Evolutionary conservation across 805 yeast species (phyloP).

Genomic region (Danielia oregonensis): DNA sequence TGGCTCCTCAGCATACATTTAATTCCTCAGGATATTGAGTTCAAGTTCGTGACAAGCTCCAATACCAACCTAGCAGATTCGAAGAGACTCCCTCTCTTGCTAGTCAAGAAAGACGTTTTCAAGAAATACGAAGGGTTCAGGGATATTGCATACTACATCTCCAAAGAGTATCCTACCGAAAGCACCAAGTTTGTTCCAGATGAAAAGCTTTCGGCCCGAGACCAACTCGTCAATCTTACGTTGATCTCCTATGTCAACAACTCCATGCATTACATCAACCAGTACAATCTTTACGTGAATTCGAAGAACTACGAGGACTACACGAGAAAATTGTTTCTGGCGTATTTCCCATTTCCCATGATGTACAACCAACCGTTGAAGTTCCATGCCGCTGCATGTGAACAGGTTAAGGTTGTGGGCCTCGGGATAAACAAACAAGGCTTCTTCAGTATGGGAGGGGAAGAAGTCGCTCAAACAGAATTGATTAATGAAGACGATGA

Average conservation of each 20-base stretch:
- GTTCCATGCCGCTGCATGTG: constrained; percentile 36
- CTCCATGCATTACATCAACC: constrained; percentile 45
- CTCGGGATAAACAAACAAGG: constrained; percentile 24
- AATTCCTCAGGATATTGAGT: constrained; percentile 12
- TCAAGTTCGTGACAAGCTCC: constrained; percentile 48
- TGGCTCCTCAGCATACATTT: constrained; percentile 36
- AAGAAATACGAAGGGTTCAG: constrained; percentile 37
- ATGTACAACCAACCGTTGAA: constrained; percentile 65
- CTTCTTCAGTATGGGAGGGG: constrained; percentile 25
- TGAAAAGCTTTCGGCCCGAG: constrained; percentile 9
- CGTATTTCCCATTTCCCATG: constrained; percentile 65
- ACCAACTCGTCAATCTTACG: constrained; percentile 42
- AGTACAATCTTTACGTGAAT: constrained; percentile 55
- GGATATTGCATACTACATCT: constrained; percentile 32
- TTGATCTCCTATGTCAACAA: constrained; percentile 39
- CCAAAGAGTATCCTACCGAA: constrained; percentile 10
- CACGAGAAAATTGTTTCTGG: constrained; percentile 51
- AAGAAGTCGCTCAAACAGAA: constrained; percentile 27
- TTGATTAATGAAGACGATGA: constrained; percentile 21
- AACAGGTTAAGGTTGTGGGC: constrained; percentile 29
- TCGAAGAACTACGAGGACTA: constrained; percentile 56
- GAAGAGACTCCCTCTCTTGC: constrained; percentile 49
- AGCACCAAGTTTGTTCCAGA: constrained; percentile 9
- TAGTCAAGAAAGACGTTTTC: constrained; percentile 14
- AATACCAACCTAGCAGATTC: constrained; percentile 52